Evolutionary conservation across 2,329 filamentous ascomycete species (phyloP), one percentile per base, ranked within the genome.

Genomic region (Cercospora brassicicola): DNA sequence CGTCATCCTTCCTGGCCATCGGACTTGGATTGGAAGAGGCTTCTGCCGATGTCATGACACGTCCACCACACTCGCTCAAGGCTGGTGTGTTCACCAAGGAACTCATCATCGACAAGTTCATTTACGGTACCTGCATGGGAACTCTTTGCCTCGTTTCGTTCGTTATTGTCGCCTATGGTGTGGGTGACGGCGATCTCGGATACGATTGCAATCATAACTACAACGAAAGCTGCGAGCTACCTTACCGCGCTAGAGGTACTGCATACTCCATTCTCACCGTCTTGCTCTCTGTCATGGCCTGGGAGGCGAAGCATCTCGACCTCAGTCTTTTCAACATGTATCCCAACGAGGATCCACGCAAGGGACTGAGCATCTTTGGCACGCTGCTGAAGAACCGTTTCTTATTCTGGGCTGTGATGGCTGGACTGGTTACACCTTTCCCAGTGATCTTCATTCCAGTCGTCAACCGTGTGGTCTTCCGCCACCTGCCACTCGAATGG

Each of bases 81-180:
- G 76, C 79, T 42, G 82, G 82, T 39, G 81, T 84, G 64, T 84
- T 84, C 75, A 81, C 80, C 36, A 75, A 74, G 31, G 81, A 84
- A 64, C 78, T 84, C 67, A 83, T 84, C 69, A 77, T 78, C 33
- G 82, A 84, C 73, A 84, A 82, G 67, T 81, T 83, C 75, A 80
- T 84, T 74, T 84, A 83, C 70, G 82, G 82, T 33, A 79, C 79
- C 63, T 82, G 79, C 74, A 82, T 83, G 80, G 81, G 81, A 55
- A 72, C 75, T 0, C 77, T 84, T 0, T 83, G 82, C 69, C 79
- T 84, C 9, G 78, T 77, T 60, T 78, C 79, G n/a, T 83, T 82
- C 73, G 77, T 79, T 56, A 78, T 82, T 48, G 82, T 83, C 45
- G 80, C 80, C 1, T 83, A 81, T 66, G 81, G 81, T 6, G 78